Base-by-base conservation (phyloP, 23 red algal genomes). In the Agarophyton chilense region DNA sequence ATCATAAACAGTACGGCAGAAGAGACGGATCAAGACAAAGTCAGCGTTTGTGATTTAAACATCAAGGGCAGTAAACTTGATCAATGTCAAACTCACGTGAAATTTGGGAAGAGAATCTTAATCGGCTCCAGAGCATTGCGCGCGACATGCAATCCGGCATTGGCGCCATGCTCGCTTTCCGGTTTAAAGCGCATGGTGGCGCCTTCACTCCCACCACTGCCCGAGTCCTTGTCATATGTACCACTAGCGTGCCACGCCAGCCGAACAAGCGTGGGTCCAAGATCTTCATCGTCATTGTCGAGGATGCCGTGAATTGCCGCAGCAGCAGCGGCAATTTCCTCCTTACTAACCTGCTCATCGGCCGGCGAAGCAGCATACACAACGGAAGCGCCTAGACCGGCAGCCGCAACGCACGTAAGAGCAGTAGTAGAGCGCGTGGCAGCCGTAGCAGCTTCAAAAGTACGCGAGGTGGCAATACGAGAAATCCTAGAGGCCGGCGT, bases 211-310 rank as follows among this genome's bases (percentile, higher is more conserved):
- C 95, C 95, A 28, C 95, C 95, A 8, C 91, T 92, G 12, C 80
- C 81, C 1, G 80, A 82, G 4, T 83, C 62, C 66, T 81, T 92
- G 77, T 98, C 95, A 73, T 94, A 98, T 11, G 82, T 88, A 26
- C 93, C 90, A 40, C 80, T 84, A 14, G 88, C 90, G 68, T 94
- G 95, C 95, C 95, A 98, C 17, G 90, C 95, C 19, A 98, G 75
- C 21, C 90, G 76, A 24, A 98, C 91, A 64, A 98, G 71, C 24
- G 89, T 97, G 14, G 94, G 95, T 5, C 89, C 89, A 1, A 78
- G 56, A 44, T 67, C 81, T 19, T 92, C 89, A n/a, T 92, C 89
- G 22, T 52, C 49, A n/a, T 85, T 71, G 42, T 90, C 86, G 45
- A 90, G 55, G 14, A 78, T 71, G n/a, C 63, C 70, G 57, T 90